Base-by-base conservation (phyloP, 2,329 filamentous ascomycete genomes). In the Neofusicoccum parvum region DNA sequence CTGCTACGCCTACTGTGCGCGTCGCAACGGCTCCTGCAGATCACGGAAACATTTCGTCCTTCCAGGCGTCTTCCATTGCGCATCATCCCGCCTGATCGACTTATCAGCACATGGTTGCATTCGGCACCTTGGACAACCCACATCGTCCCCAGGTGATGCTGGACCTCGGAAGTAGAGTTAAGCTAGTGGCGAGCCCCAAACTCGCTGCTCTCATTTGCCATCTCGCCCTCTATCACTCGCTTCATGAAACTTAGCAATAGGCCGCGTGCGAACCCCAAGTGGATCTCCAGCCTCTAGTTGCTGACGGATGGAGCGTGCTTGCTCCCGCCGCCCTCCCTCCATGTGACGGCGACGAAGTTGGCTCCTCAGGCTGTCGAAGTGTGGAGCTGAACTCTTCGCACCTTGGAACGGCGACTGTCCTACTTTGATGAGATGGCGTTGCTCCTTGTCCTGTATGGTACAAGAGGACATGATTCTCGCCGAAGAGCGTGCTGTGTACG, bases 11-110 rank as follows among this genome's bases (percentile, higher is more conserved):
- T 59, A 34, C 54, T 43, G 54, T 32, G 23, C 15, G 23, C 27
- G 54, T 46, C 54, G 54, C n/a, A 59, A 46, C 39, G 54, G 54
- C 39, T 59, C 37, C 41, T 59, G 54, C 54, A 59, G 39, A 59
- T 59, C 54, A 45, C 39, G 54, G 54, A 59, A 59, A 59, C 54
- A 59, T 46, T 59, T 27, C 34, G 54, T 20, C 53, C 20, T 59
- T 59, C 54, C 39, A 43, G 23, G 39, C 39, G 39, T 17, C 54
- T 59, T 59, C 54, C 11, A 59, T 59, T 11, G 54, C 54, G n/a
- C 54, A 59, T 45, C 39, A 34, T 34, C 20, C n/a, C 20, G 53
- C 53, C 51, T 23, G n/a, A 39, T 41, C 17, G 51, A 12, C 17
- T 20, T 39, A 56, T 41, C 23, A 34, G 54, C 39, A 32, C 54